phyloP scores from a whole-genome alignment of 345 rosid species.

The Euphorbia tirucalli region DNA sequence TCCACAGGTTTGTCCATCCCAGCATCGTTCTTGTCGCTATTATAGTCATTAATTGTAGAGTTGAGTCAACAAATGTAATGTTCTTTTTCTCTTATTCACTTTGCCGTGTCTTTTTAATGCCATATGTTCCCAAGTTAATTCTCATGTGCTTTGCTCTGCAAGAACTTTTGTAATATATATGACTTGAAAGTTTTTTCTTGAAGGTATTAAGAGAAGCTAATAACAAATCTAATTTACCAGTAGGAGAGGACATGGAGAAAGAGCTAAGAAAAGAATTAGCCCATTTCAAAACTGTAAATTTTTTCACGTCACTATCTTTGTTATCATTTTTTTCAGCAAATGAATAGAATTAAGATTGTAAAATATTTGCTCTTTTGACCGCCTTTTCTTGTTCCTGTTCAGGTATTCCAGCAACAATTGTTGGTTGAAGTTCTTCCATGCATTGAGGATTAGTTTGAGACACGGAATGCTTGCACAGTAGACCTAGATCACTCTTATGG shows the following conservation, averaged over 20 bases:
- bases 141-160: slow-evolving; percentile 1
- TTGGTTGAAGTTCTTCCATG: slow-evolving; percentile 24
- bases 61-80: not conserved
- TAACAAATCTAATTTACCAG: slow-evolving; percentile 12
- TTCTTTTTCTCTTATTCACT: not conserved
- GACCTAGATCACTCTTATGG: slow-evolving; percentile 10
- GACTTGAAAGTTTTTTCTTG: slow-evolving; percentile 18
- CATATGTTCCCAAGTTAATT: not conserved
- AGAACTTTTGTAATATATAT: not conserved
- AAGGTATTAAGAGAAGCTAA: slow-evolving; percentile 43
- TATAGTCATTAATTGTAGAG: not conserved
- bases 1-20: no score
- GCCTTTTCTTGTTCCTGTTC: slow-evolving; percentile 9
- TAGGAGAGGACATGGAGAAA: slow-evolving; percentile 16
- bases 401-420: slow-evolving; percentile 46
- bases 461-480: slow-evolving; percentile 9
- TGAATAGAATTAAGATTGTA: slow-evolving; percentile 6
- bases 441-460: slow-evolving; percentile 10
- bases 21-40: not conserved
- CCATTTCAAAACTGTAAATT: slow-evolving; percentile 42
- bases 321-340: not conserved
- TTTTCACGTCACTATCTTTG: not conserved
- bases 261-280: slow-evolving; percentile 37
- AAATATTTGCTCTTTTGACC: not conserved
- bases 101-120: not conserved